These are phyloP conservation scores for Spatholobus suberectus DNA, from an alignment of 306 rosid genomes.

Conservation along the genomic window DNA sequence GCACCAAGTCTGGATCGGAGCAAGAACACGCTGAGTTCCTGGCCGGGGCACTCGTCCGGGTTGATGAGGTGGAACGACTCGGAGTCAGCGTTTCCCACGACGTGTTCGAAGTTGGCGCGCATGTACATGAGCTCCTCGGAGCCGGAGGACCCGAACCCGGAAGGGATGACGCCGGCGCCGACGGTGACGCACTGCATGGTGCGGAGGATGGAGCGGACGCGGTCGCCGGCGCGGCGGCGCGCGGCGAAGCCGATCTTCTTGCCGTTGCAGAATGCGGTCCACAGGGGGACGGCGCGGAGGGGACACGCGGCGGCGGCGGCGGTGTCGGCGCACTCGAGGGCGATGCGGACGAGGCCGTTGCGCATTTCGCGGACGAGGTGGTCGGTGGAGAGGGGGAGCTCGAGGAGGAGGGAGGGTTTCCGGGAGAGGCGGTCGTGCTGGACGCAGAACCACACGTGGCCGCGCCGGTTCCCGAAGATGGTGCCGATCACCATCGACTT, in stretches of 20 bases:
- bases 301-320: constrained; percentile 55
- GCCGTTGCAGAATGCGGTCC: constrained; percentile 81
- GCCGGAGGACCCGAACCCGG: constrained; percentile 50
- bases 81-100: constrained; percentile 80
- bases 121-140: constrained; percentile 82
- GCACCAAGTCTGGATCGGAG: constrained; percentile 65
- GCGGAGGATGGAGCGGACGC: constrained; percentile 60
- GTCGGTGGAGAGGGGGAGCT: constrained; percentile 73
- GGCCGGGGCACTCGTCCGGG: constrained; percentile 88
- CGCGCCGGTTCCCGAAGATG: constrained; percentile 84
- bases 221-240: constrained; percentile 56
- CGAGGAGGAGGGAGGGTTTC: constrained; percentile 77
- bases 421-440: constrained; percentile 72
- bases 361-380: constrained; percentile 88
- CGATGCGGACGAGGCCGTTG: constrained; percentile 79
- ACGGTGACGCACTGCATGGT: constrained; percentile 87
- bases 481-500: constrained; percentile 88
- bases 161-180: constrained; percentile 84
- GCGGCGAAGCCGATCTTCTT: constrained; percentile 71
- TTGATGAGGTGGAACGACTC: constrained; percentile 92
- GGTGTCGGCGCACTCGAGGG: constrained; percentile 61
- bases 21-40: constrained; percentile 94
- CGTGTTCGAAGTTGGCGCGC: constrained; percentile 91
- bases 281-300: constrained; percentile 72
- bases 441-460: constrained; percentile 86